Evolutionary conservation across 345 rosid genomes (phyloP).

Genomic region (Excoecaria cochinchinensis): DNA sequence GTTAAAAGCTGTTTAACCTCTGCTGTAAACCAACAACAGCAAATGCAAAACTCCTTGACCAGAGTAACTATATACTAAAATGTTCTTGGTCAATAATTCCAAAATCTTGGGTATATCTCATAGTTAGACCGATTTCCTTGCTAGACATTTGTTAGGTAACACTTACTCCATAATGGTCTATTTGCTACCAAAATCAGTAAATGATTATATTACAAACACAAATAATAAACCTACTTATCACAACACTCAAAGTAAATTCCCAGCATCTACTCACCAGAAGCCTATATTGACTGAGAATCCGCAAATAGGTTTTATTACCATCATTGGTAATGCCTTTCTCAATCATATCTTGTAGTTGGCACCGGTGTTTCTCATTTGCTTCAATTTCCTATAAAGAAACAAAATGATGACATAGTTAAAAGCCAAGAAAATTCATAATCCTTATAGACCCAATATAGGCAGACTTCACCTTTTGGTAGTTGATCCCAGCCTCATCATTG

Average conservation of each 20-base stretch:
- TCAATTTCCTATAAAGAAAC: conserved; percentile 62
- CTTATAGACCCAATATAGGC: conserved; percentile 2
- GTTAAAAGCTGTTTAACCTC: not conserved
- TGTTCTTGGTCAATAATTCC: too few species aligned
- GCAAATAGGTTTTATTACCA: conserved; percentile 81
- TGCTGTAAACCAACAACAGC: not conserved
- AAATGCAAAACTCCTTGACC: too few species aligned
- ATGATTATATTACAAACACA: not conserved
- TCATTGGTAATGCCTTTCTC: conserved; percentile 78
- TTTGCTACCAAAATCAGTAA: not conserved
- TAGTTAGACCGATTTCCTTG: not conserved
- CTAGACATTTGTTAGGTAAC: not conserved
- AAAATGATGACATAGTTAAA: conserved; percentile 15
- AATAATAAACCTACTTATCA: not conserved
- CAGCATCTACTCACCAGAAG: conserved; percentile 69
- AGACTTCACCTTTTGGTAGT: conserved; percentile 65
- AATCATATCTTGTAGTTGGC: conserved; percentile 76
- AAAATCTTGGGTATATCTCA: not conserved
- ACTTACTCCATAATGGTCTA: not conserved
- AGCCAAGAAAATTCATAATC: conserved; percentile 6
- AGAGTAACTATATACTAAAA: not conserved
- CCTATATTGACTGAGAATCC: conserved; percentile 84
- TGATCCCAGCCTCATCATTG: conserved; percentile 86
- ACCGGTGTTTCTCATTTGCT: conserved; percentile 78
- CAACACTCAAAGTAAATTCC: not conserved